Base-by-base conservation (phyloP, 2,329 filamentous ascomycete species). In the Microsporum canis region DNA sequence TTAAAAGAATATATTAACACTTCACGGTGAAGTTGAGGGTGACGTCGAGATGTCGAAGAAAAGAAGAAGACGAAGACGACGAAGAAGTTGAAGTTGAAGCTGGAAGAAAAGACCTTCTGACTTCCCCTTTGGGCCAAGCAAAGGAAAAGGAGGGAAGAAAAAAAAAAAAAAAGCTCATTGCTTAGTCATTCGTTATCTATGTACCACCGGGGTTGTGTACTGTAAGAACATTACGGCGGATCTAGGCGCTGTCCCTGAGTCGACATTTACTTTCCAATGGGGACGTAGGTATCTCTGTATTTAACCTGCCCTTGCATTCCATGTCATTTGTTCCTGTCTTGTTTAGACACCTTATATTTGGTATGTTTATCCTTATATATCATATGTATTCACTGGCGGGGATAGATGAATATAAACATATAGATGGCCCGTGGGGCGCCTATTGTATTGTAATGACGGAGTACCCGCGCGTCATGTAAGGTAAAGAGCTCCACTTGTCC, bases 61-160 rank as follows among this genome's bases (percentile, higher is more conserved):
- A 17, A 57, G 57, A 31, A 58, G 41, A 33, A 36, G 41, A 59
- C 31, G 57, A 33, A 47, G 57, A 41, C 1, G 57, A 58, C 14
- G 57, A 63, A 61, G 63, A 65, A 43, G 43, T 43, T 56, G 57
- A 57, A 38, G 55, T 61, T 58, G 45, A 58, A 58, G 60, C 33
- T 57, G 36, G 59, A 47, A 60, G 59, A 64, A 55, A 61, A 36
- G 65, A 64, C 61, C 43, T 43, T 23, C 43, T 55, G 47, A 61
- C 38, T 59, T 59, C 14, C 38, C 57, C 38, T 59, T 45, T n/a
- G n/a, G n/a, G 31, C n/a, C 17, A 45, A 49, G 29, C 47, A 59
- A 27, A 3, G 33, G 10, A 33, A 27, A 57, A 33, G 10, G 17
- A n/a, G 34, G 55, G 55, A 23, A n/a, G 39, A n/a, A 43, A 23